Evolutionary conservation across 768 basidiomycete genomes (phyloP).

Genomic region (Collybiopsis confluens): DNA sequence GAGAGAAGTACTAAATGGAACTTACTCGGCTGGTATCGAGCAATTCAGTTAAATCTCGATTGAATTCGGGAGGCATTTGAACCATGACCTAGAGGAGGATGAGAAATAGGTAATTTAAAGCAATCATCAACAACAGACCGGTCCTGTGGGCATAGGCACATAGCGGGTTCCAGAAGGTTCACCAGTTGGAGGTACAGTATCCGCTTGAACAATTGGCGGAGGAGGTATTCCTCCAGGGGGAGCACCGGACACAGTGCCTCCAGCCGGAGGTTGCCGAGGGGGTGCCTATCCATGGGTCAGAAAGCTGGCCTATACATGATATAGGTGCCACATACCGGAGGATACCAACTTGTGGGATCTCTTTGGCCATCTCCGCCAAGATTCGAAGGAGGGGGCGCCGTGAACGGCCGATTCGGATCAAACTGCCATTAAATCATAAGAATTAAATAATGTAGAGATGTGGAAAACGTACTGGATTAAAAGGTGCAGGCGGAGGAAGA

Average conservation of each 20-base stretch:
- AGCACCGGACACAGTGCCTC: no score
- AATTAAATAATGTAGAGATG: not conserved
- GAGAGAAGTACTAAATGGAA: slow-evolving; percentile 4
- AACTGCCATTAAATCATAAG: not conserved
- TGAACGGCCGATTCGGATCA: slow-evolving; percentile 1
- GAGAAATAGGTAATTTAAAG: not conserved
- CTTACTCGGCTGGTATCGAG: slow-evolving; percentile 65
- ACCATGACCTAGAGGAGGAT: slow-evolving; percentile 45
- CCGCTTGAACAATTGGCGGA: slow-evolving; percentile 15
- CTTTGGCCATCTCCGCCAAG: slow-evolving; percentile 2
- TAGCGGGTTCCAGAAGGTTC: slow-evolving; percentile 29
- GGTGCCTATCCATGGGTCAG: not conserved
- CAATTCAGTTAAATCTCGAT: slow-evolving; percentile 38
- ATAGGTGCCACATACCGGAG: not conserved
- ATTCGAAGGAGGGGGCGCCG: slow-evolving; percentile 4
- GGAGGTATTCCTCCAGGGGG: slow-evolving; percentile 20
- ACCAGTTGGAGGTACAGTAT: slow-evolving; percentile 9
- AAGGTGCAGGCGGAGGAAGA: not conserved
- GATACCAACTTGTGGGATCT: slow-evolving; percentile 6
- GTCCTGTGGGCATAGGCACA: slow-evolving; percentile 46
- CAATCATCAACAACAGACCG: slow-evolving; percentile 34
- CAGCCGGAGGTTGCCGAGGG: not conserved
- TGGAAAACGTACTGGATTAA: not conserved
- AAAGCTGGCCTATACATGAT: not conserved
- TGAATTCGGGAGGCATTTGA: slow-evolving; percentile 58